Evolutionary conservation across 1,284 basidiomycete genomes (phyloP).

Genomic region (Trichosporon ovoides): DNA sequence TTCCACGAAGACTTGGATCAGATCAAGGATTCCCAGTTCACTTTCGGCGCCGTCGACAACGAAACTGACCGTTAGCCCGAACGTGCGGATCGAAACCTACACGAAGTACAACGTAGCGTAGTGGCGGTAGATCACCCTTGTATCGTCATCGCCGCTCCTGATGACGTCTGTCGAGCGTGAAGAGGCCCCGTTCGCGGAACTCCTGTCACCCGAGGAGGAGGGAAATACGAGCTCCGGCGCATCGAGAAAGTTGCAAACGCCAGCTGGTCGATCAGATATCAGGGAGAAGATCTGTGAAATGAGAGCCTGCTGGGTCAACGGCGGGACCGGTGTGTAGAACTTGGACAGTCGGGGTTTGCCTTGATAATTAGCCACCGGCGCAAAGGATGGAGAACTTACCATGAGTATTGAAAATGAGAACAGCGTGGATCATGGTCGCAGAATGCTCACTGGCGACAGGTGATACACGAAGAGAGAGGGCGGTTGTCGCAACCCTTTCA

Average conservation of each 20-base stretch:
- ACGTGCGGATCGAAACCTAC: conserved; percentile 21
- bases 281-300: conserved; percentile 80
- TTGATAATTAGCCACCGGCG: conserved; percentile 72
- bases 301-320: conserved; percentile 60
- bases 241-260: conserved; percentile 87
- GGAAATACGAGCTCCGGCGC: conserved; percentile 67
- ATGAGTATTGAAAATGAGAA: conserved; percentile 62
- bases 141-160: conserved; percentile 40
- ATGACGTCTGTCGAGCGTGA: background rate
- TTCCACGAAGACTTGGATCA: conserved; percentile 99
- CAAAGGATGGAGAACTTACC: conserved; percentile 48
- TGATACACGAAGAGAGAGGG: too few relatives aligned
- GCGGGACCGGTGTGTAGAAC: conserved; percentile 85
- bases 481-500: too few relatives aligned
- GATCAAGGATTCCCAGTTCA: conserved; percentile 89
- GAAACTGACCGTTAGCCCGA: conserved; percentile 53
- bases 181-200: background rate
- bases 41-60: conserved; percentile 93
- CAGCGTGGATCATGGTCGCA: conserved; percentile 87
- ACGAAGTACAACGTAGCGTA: conserved; percentile 97
- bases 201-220: conserved; percentile 20
- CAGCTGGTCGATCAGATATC: conserved; percentile 66
- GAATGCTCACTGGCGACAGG: too few relatives aligned
- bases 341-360: conserved; percentile 89
- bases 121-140: conserved; percentile 54